These are phyloP conservation scores for Leccinum obscurum DNA, from an alignment of 768 basidiomycete species.

Conservation along the genomic window DNA sequence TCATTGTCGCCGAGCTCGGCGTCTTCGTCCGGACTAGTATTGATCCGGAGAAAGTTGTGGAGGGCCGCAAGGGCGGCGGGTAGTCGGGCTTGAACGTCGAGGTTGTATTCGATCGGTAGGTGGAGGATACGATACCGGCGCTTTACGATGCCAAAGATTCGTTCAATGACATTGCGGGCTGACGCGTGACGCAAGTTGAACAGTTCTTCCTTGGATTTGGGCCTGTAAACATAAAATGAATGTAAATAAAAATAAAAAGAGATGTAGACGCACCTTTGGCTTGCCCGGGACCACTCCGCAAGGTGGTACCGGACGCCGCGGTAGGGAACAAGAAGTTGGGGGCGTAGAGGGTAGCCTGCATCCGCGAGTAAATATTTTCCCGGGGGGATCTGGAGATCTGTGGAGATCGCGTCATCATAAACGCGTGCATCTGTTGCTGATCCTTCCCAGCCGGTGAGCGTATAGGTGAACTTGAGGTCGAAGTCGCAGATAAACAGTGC, in stretches of 20 bases:
- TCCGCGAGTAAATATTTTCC: not conserved
- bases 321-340: not conserved
- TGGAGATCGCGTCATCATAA: not conserved
- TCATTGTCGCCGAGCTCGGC: too few species aligned
- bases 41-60: too few species aligned
- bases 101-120: too few species aligned
- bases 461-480: not conserved
- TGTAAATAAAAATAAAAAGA: not conserved
- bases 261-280: too few species aligned
- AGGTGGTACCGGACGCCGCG: not conserved
- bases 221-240: not conserved
- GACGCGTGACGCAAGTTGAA: not conserved
- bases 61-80: too few species aligned
- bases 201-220: not conserved
- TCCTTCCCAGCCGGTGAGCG: not conserved
- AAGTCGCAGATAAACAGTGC: not conserved
- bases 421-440: not conserved
- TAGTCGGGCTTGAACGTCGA: too few species aligned
- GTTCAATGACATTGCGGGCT: not conserved
- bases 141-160: not conserved
- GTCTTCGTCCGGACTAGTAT: too few species aligned
- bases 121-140: not conserved
- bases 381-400: not conserved
- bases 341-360: not conserved
- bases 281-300: not conserved